Evolutionary conservation across 1,284 basidiomycete species (phyloP), one percentile per base, ranked within the genome.

Genomic region (Ceratobasidium sp.): DNA sequence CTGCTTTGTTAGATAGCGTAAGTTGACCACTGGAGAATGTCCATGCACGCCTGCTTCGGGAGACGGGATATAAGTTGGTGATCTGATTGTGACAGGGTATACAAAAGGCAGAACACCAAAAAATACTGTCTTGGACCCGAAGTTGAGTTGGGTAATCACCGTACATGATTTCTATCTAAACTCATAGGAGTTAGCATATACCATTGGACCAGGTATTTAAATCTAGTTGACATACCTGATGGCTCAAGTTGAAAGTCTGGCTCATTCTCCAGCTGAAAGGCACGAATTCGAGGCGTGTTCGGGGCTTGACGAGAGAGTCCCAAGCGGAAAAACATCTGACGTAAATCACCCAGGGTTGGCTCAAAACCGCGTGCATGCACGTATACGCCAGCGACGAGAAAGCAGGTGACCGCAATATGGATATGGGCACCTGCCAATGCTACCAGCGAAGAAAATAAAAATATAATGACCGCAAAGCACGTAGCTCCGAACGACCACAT

Each of bases 401-500:
- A 76, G 12, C 53, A 33, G 15, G 73, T 77, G 15, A 67, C 20
- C 1, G 55, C 51, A 33, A 67, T 55, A 33, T 77, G 73, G 20
- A n/a, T 26, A 46, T 77, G 51, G 33, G 73, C 28, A 7, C 73
- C 73, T 20, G 63, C 73, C 1, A 77, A 39, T 12, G 55, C 33
- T 2, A 77, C 13, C 18, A 67, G n/a, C 3, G 73, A 67, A 44
- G 73, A 66, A 26, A 67, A 44, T 2, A 77, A 9, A 23, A 53
- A 46, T n/a, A 77, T 42, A 23, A 77, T 33, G n/a, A 77, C 23
- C 15, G 63, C 63, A 13, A 67, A 51, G 33, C 63, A 66, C n/a
- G 73, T 77, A 18, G 42, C 15, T 23, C 63, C 73, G 39, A 77
- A 77, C 18, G 73, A 77, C 73, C 73, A 77, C 49, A 77, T 67